Evolutionary conservation across 2,329 filamentous ascomycete genomes (phyloP), one percentile per base, ranked within the genome.

Genomic region (Balansia obtecta): DNA sequence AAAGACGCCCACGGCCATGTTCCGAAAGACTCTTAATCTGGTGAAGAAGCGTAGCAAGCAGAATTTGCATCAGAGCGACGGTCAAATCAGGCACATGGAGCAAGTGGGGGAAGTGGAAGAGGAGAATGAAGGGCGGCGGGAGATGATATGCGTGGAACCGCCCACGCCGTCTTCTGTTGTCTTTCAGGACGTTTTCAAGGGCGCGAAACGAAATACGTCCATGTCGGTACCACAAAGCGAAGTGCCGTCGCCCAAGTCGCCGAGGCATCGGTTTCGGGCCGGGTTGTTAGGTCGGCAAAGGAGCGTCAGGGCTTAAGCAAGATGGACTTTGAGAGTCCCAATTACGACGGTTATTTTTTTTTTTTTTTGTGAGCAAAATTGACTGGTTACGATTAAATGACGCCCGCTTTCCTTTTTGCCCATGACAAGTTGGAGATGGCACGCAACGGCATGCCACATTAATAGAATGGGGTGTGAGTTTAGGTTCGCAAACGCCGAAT

Each of bases 1-100:
- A 20, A 71, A 63, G 61, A 71, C 72, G 12, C 69, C 72, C 1
- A 71, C 71, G 1, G 65, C 65, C 33, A 66, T 79, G 50, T 69
- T 80, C 54, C 76, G 72, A 59, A 71, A 74, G 57, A 76, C 76
- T 3, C 63, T 80, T 42, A 78, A 70, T 56, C 65, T 81, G 32
- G 72, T 73, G 46, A 70, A 72, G 59, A 79, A 77, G 69, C 71
- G 74, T 55, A 80, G 76, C 66, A 69, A 70, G 50, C 73, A 74
- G 8, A 66, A 67, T 22, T 66, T 80, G 54, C 68, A 65, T 55
- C 55, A 62, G 12, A 60, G 65, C 43, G 65, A 65, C 33, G 59
- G 60, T n/a, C 58, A 59, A 38, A 64, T 67, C 8, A 61, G 61
- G 16, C 52, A 58, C 44, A 65, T 66, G 60, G 65, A 64, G 51